A percentile compares a stretch with the other conserved stretches of the same genome.
phyloP scores from a whole-genome alignment of 768 basidiomycete genomes.

The Hebeloma cylindrosporum region DNA sequence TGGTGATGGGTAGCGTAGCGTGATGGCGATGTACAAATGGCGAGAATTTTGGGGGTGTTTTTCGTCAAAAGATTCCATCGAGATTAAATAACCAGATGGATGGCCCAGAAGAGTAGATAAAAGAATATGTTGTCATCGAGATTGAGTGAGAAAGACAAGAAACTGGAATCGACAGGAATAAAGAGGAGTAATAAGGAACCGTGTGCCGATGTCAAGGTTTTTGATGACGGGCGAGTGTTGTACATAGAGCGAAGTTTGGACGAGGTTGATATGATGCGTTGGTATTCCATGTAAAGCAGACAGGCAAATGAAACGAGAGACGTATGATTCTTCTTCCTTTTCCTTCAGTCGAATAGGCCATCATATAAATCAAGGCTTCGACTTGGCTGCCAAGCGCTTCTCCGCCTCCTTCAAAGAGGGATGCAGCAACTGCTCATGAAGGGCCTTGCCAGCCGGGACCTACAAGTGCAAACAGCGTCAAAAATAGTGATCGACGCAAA shows the following conservation, averaged over 20 bases:
- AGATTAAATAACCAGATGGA: not conserved
- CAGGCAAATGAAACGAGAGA: not conserved
- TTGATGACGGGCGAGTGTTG: not conserved
- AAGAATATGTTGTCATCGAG: conserved; percentile 18
- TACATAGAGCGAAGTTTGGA: conserved; percentile 1
- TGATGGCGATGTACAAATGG: not conserved
- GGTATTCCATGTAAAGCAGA: not conserved
- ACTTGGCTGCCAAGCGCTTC: conserved; percentile 16
- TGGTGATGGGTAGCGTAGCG: not conserved
- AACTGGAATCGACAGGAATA: conserved; percentile 3
- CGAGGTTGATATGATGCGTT: not conserved
- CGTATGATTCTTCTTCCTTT: not conserved
- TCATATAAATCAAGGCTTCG: conserved; percentile 2
- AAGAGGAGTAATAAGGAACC: not conserved
- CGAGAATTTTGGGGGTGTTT: not conserved
- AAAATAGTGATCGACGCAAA: conserved; percentile 3
- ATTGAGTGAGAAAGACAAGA: not conserved
- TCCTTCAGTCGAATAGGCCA: not conserved
- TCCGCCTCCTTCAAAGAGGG: conserved; percentile 40
- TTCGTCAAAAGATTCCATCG: not conserved
- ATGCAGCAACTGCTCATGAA: conserved; percentile 89
- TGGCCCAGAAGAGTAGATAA: no score
- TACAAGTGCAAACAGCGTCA: conserved; percentile 26
- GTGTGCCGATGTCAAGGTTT: conserved; percentile 5
- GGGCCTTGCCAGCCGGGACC: conserved; percentile 91